Evolutionary conservation across 2,329 filamentous ascomycete species (phyloP), one percentile per base, ranked within the genome.

Genomic region (Trichoderma sp.): DNA sequence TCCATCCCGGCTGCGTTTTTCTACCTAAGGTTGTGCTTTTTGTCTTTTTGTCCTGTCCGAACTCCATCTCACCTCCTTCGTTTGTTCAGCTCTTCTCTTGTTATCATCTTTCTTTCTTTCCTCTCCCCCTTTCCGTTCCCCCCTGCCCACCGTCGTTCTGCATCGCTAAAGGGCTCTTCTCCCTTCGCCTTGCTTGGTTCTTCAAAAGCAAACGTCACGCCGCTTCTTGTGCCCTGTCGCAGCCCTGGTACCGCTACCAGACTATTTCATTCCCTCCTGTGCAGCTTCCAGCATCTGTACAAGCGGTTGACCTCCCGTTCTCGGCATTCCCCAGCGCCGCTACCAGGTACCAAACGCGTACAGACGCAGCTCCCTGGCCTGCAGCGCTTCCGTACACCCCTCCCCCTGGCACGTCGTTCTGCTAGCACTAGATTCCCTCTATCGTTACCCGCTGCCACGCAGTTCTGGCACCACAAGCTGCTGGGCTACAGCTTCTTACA

Each of bases 371-470:
- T 31, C 59, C 60, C 68, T 63, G 29, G 65, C 18, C 59, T 73
- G 59, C 69, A 53, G 41, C 60, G 35, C 69, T 33, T 73, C 38
- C 41, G 41, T 6, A 68, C 62, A 67, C 71, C 35, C 63, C 62
- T 41, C 62, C 62, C 71, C 71, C 62, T 29, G 63, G 71, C 62
- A 33, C 56, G 45, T 31, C 53, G 67, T 56, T 53, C 53, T 62
- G 67, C 67, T 71, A 60, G 67, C 53, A 41, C 67, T 62, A 60
- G 56, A 60, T 45, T 59, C 53, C 29, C 50, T 60, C 50, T 63
- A 66, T 66, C 71, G 71, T 60, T 62, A 60, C 65, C 65, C 74
- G 63, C 74, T 67, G 45, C 64, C 73, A 75, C 73, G 65, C 73
- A 75, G 56, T 35, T 68, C 65, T 67, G 63, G 71, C 71, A 67